A percentile compares a stretch with the other conserved stretches of the same genome.
Evolutionary conservation across 2,329 filamentous ascomycete species (phyloP).

Genomic region (Pseudocercospora macadamiae): DNA sequence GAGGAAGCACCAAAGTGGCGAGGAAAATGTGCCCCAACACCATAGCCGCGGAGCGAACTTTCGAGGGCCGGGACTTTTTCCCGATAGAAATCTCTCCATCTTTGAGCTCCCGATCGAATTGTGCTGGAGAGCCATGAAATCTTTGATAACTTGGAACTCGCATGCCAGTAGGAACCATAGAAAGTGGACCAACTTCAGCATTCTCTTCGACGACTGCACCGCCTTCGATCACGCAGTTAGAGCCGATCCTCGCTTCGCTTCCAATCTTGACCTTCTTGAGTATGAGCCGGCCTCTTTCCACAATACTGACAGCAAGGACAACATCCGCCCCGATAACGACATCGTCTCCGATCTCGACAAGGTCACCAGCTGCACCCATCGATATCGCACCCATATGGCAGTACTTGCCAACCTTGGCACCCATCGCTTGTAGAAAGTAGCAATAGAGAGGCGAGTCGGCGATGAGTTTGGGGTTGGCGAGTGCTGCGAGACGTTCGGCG

Average conservation of each 20-base stretch:
- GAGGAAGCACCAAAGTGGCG: slow-evolving; percentile 22
- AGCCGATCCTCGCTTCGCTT: slow-evolving; percentile 24
- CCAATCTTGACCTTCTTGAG: slow-evolving; percentile 29
- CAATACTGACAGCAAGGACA: slow-evolving; percentile 24
- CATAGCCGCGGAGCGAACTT: slow-evolving; percentile 21
- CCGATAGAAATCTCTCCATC: slow-evolving; percentile 14
- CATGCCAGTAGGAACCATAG: slow-evolving; percentile 31
- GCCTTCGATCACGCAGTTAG: slow-evolving; percentile 30
- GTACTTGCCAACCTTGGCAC: slow-evolving; percentile 27
- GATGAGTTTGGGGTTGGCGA: slow-evolving; percentile 27
- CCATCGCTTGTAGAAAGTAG: slow-evolving; percentile 27
- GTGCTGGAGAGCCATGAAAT: slow-evolving; percentile 30
- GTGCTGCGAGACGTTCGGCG: slow-evolving; percentile 30
- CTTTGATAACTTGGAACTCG: slow-evolving; percentile 22
- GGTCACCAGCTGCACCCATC: slow-evolving; percentile 27
- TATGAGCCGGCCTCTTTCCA: slow-evolving; percentile 30
- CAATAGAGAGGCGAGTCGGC: slow-evolving; percentile 28
- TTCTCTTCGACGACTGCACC: slow-evolving; percentile 29
- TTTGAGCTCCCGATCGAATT: slow-evolving; percentile 24
- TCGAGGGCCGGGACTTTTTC: slow-evolving; percentile 21
- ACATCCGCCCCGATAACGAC: slow-evolving; percentile 30
- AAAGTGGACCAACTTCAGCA: slow-evolving; percentile 29
- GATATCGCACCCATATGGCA: slow-evolving; percentile 29
- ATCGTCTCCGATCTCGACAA: slow-evolving; percentile 32
- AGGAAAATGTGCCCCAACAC: slow-evolving; percentile 20